phyloP scores from a whole-genome alignment of 306 rosid species.

The peach (Prunus persica) region DNA sequence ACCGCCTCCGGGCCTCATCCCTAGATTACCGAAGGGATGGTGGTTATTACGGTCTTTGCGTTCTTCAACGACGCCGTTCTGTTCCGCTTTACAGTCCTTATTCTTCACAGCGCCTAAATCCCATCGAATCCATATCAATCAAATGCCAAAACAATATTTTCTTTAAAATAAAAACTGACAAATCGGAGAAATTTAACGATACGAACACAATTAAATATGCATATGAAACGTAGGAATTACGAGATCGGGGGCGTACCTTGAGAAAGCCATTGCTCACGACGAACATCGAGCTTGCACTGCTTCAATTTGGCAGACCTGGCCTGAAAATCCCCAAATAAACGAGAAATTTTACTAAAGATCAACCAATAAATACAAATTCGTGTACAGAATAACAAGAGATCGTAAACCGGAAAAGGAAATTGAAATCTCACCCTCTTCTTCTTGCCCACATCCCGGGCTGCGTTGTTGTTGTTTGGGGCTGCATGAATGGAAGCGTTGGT shows the following conservation, averaged over 20 bases:
- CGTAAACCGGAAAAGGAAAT: not conserved
- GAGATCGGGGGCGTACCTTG: slow-evolving; percentile 57
- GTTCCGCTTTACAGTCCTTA: slow-evolving; percentile 59
- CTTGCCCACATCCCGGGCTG: slow-evolving; percentile 70
- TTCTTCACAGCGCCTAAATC: slow-evolving; percentile 59
- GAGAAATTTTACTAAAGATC: not conserved
- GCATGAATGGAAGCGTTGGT: slow-evolving; percentile 62
- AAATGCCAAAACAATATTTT: not conserved
- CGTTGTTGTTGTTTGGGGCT: slow-evolving; percentile 31
- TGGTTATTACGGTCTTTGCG: slow-evolving; percentile 27
- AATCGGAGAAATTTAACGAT: not conserved
- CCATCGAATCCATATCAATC: slow-evolving; percentile 28
- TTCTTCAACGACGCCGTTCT: slow-evolving; percentile 30
- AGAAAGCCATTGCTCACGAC: slow-evolving; percentile 97
- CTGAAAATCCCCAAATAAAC: slow-evolving; percentile 36
- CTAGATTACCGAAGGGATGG: slow-evolving; percentile 47
- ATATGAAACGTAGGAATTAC: not conserved
- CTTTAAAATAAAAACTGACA: not conserved
- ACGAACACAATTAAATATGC: not conserved
- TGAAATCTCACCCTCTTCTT: slow-evolving; percentile 76
- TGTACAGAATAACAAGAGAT: not conserved
- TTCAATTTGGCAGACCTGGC: slow-evolving; percentile 94
- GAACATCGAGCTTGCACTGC: slow-evolving; percentile 93
- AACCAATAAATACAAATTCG: not conserved
- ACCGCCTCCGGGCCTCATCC: slow-evolving; percentile 41